A percentile compares a stretch with the other conserved stretches of the same genome.
These are phyloP conservation scores for Xenoacremonium recifei DNA, from an alignment of 2,329 filamentous ascomycete genomes.

Conservation along the genomic window DNA sequence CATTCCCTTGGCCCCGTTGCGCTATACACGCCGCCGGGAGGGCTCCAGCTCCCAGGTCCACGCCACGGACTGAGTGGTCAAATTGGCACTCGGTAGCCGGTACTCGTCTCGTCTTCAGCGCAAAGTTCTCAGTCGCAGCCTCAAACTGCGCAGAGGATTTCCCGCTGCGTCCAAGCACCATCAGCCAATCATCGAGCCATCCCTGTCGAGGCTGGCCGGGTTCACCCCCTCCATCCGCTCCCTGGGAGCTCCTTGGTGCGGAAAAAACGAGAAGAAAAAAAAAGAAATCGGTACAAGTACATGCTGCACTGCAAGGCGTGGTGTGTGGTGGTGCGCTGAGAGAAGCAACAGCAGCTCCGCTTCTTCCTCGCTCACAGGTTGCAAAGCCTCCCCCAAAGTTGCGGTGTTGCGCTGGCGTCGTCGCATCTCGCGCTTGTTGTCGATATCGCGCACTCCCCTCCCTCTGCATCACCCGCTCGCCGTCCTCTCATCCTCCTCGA, in stretches of 20 bases:
- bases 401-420: constrained; percentile 23
- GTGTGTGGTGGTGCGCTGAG: neutral
- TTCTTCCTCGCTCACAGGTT: constrained; percentile 1
- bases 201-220: neutral
- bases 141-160: neutral
- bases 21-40: constrained; percentile 22
- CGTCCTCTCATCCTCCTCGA: constrained; percentile 1
- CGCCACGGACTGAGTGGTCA: no score
- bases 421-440: constrained; percentile 26
- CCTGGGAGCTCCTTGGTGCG: constrained; percentile 1
- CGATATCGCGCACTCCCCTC: no score
- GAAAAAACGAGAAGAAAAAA: neutral
- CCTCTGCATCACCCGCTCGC: constrained; percentile 3
- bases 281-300: neutral
- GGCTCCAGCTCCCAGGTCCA: constrained; percentile 15
- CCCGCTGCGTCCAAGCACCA: neutral
- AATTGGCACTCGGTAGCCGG: no score
- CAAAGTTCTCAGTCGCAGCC: no score
- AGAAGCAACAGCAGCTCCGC: constrained; percentile 5
- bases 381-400: constrained; percentile 16
- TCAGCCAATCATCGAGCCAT: neutral
- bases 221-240: neutral
- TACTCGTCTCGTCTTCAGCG: no score
- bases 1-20: constrained; percentile 12
- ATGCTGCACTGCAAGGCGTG: neutral